These are phyloP conservation scores for Biscogniauxia marginata DNA, from an alignment of 2,329 filamentous ascomycete genomes.

Conservation along the genomic window DNA sequence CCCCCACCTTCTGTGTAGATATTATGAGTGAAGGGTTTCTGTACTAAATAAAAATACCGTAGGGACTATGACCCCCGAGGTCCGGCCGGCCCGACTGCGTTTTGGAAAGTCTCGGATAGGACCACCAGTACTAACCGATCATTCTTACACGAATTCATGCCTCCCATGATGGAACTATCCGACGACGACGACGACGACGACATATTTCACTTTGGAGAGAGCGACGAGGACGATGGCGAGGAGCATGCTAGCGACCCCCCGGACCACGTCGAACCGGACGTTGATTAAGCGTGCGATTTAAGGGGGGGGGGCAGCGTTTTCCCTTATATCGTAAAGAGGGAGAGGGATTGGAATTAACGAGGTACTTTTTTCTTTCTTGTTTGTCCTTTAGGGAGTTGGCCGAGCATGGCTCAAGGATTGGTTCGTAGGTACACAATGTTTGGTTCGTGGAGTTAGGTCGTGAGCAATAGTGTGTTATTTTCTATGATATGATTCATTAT, in stretches of 20 bases:
- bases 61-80: constrained; percentile 67
- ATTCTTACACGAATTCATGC: background rate
- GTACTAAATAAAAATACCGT: no score
- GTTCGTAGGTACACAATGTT: no score
- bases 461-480: no score
- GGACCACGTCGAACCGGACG: background rate
- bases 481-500: no score
- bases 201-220: background rate
- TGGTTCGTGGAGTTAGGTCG: no score
- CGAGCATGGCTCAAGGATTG: no score
- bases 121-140: background rate
- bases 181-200: background rate
- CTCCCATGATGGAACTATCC: background rate
- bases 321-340: background rate
- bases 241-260: background rate
- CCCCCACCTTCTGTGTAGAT: no score
- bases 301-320: no score
- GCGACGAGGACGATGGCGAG: background rate
- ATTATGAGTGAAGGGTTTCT: no score
- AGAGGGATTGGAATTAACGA: background rate
- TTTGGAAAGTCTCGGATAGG: constrained; percentile 70
- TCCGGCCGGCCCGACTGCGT: constrained; percentile 71
- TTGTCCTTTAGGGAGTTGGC: no score
- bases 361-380: background rate
- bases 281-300: background rate